Conservation (phyloP, 805 yeast species). For the Blastobotrys parvus region DNA sequence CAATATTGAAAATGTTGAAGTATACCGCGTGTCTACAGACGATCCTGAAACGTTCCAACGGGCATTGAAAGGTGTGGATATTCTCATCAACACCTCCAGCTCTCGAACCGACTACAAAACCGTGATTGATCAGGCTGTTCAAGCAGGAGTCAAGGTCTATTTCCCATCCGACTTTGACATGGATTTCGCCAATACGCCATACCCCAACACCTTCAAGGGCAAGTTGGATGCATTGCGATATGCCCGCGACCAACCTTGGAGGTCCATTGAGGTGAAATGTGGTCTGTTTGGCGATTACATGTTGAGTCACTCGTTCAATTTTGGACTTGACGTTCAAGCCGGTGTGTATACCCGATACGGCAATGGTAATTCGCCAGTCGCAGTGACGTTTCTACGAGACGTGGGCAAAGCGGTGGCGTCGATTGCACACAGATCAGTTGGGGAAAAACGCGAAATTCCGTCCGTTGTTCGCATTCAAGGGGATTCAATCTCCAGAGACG, state of each 20-base stretch:
- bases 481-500: constrained; percentile 1
- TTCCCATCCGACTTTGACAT: constrained; percentile 54
- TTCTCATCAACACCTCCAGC: constrained; percentile 37
- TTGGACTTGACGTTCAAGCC: constrained; percentile 3
- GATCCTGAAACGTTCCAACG: constrained; percentile 27
- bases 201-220: neutral
- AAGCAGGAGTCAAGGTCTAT: constrained; percentile 39
- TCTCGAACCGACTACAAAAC: constrained; percentile 25
- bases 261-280: neutral
- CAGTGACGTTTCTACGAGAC: constrained; percentile 4
- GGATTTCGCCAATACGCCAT: constrained; percentile 22
- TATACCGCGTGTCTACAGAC: constrained; percentile 30
- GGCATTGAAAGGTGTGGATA: constrained; percentile 40
- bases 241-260: constrained; percentile 2
- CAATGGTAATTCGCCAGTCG: neutral
- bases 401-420: constrained; percentile 4
- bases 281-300: constrained; percentile 4
- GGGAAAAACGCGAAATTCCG: constrained; percentile 1
- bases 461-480: neutral
- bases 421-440: neutral
- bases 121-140: constrained; percentile 32
- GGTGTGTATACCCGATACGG: constrained; percentile 1
- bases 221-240: neutral
- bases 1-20: constrained; percentile 32
- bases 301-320: neutral